These are phyloP conservation scores for Sporothrix protearum DNA, from an alignment of 2,329 filamentous ascomycete genomes.

Conservation along the genomic window DNA sequence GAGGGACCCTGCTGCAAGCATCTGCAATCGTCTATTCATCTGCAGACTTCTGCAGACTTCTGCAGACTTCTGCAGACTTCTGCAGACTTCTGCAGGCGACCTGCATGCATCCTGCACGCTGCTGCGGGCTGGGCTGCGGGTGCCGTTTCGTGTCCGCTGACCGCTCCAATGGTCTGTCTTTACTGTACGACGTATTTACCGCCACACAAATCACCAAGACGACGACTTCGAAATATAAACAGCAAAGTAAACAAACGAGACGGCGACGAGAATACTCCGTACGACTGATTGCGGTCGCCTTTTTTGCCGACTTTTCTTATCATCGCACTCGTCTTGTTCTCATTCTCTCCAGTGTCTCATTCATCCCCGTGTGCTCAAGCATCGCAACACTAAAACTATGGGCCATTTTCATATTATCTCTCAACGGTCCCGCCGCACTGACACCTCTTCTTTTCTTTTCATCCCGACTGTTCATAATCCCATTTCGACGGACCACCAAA, in stretches of 20 bases:
- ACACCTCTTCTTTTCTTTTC: not conserved
- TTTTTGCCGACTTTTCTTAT: not conserved
- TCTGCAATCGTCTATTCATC: not conserved
- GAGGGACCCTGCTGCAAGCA: not conserved
- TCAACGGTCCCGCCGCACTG: not conserved
- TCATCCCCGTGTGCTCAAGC: conserved; percentile 22
- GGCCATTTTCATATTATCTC: not conserved
- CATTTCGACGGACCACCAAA: not conserved
- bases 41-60: conserved; percentile 13
- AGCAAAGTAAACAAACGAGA: conserved; percentile 10
- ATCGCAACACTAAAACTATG: not conserved
- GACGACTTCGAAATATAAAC: conserved; percentile 15
- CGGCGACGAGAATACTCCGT: not conserved
- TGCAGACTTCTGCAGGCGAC: conserved; percentile 9
- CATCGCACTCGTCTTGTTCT: not conserved
- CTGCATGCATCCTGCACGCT: not conserved
- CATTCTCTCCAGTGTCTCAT: not conserved
- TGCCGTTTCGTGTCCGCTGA: conserved; percentile 17
- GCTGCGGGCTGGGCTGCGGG: conserved; percentile 5
- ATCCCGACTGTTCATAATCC: not conserved
- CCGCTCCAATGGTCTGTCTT: not conserved
- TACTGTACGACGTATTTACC: not conserved
- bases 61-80: conserved; percentile 10
- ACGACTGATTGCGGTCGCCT: conserved; percentile 1
- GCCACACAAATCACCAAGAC: conserved; percentile 21